Base-by-base conservation (phyloP, 2,329 filamentous ascomycete genomes). In the Teratosphaeria epicoccoides region DNA sequence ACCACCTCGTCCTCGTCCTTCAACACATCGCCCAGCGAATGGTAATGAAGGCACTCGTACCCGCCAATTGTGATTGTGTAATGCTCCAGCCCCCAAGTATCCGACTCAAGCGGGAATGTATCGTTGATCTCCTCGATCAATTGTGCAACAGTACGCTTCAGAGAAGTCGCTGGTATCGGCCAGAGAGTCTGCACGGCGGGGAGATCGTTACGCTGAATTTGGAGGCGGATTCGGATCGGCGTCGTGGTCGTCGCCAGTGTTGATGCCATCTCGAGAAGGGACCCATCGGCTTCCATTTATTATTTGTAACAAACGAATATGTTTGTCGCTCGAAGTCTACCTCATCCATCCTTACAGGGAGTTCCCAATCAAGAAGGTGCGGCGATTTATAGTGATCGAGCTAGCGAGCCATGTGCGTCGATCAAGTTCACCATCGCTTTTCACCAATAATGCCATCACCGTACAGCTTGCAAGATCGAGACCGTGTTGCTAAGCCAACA, bases 41-140 rank as follows among this genome's bases (percentile, higher is more conserved):
- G 84, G 62, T 88, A 97, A 70, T 96, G 91, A 52, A 96, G 71
- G 61, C 88, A 93, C 70, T 97, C 91, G 59, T 87, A 96, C 45
- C 79, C 82, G 17, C 70, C 73, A 3, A 95, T 76, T 68, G 94
- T 87, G 25, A 95, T 87, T 7, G 80, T 80, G 68, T 97, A 97
- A 66, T 96, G 88, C 63, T 96, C 90, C 3, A 95, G 71, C 0
- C 88, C 88, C 88, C 88, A 95, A 54, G 88, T 76, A 40, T 77
- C 76, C 52, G 83, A 82, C 71, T 95, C 89, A 0, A 97, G 79
- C 0, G 90, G 89, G 1, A 96, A 73, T 14, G 86, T 77, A 43
- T 87, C 80, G 68, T 94, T 90, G 59, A 96, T 75, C 55, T 88
- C 79, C 57, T 86, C 81, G 33, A 96, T 75, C 2, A 96, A 78